A percentile compares a stretch with the other conserved stretches of the same genome.
These are phyloP conservation scores for Aureobasidium sp. DNA, from an alignment of 2,329 filamentous ascomycete genomes.

Conservation along the genomic window DNA sequence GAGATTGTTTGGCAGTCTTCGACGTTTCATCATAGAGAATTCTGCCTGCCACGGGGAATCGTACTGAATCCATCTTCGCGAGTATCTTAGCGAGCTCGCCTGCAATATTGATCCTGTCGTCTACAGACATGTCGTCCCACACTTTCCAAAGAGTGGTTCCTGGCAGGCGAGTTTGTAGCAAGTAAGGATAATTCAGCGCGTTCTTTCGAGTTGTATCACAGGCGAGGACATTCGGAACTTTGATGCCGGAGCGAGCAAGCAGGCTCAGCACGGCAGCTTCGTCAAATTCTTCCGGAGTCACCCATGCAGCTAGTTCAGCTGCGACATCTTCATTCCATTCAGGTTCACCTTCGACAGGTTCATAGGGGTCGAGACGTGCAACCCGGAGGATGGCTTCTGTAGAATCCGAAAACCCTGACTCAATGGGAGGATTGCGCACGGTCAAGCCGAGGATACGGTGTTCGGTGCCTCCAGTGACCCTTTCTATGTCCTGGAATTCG, in stretches of 20 bases:
- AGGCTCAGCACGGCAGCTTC: background rate
- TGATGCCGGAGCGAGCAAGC: background rate
- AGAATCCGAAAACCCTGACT: background rate
- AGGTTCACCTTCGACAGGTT: no score
- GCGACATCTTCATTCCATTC: no score
- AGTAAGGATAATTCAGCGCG: background rate
- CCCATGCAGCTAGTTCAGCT: no score
- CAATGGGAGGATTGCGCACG: background rate
- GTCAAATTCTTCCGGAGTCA: background rate
- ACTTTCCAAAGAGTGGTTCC: background rate
- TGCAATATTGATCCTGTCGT: background rate
- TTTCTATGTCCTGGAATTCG: background rate
- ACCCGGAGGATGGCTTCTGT: background rate
- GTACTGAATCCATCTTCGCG: background rate
- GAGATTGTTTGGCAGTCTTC: background rate
- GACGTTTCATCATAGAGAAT: background rate
- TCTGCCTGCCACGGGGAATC: background rate
- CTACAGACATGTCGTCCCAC: background rate
- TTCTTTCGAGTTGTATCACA: background rate
- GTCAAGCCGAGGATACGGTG: background rate
- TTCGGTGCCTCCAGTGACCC: background rate
- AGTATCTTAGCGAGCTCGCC: background rate
- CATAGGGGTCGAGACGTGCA: background rate
- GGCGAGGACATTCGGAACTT: background rate
- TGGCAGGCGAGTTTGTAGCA: background rate